A percentile compares a stretch with the other conserved stretches of the same genome.
These are phyloP conservation scores for Phialophora verrucosa DNA, from an alignment of 2,329 filamentous ascomycete species.

Conservation along the genomic window DNA sequence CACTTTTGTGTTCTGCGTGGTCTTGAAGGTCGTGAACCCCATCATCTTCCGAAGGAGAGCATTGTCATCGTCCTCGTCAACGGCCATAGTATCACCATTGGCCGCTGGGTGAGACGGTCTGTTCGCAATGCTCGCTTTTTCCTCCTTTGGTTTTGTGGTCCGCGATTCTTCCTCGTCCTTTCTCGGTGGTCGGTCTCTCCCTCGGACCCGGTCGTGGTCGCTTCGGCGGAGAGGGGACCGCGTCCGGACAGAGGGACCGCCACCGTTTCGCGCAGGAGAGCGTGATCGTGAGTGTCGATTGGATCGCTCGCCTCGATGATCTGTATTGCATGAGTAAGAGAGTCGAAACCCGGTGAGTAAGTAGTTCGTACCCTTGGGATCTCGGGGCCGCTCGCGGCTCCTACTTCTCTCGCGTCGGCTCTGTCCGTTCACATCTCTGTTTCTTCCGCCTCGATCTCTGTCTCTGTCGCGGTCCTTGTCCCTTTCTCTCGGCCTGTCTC, in stretches of 20 bases:
- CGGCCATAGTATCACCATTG: conserved; percentile 43
- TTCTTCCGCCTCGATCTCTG: conserved; percentile 42
- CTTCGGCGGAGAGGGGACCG: conserved; percentile 45
- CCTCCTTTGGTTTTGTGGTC: conserved; percentile 40
- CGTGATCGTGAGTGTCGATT: conserved; percentile 41
- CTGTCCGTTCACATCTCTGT: conserved; percentile 48
- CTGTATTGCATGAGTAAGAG: conserved; percentile 20
- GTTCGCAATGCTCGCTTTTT: conserved; percentile 23
- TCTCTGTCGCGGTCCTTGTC: conserved; percentile 6
- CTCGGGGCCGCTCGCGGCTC: conserved; percentile 43
- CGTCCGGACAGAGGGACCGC: conserved; percentile 45
- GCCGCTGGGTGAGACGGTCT: conserved; percentile 35
- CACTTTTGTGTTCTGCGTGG: conserved; percentile 88
- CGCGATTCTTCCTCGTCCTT: conserved; percentile 43
- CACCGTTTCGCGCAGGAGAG: conserved; percentile 46
- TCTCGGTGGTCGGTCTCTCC: conserved; percentile 40
- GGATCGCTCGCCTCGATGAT: conserved; percentile 41
- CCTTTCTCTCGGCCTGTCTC: conserved; percentile 25
- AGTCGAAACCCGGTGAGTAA: conserved; percentile 6
- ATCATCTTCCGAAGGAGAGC: conserved; percentile 81
- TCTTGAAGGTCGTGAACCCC: conserved; percentile 85
- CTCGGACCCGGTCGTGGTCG: conserved; percentile 29
- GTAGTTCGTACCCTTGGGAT: conserved; percentile 48
- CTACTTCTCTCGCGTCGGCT: conserved; percentile 45
- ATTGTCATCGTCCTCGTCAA: conserved; percentile 64